phyloP scores from a whole-genome alignment of 495 filamentous ascomycete genomes.

The Neurospora hispaniola region DNA sequence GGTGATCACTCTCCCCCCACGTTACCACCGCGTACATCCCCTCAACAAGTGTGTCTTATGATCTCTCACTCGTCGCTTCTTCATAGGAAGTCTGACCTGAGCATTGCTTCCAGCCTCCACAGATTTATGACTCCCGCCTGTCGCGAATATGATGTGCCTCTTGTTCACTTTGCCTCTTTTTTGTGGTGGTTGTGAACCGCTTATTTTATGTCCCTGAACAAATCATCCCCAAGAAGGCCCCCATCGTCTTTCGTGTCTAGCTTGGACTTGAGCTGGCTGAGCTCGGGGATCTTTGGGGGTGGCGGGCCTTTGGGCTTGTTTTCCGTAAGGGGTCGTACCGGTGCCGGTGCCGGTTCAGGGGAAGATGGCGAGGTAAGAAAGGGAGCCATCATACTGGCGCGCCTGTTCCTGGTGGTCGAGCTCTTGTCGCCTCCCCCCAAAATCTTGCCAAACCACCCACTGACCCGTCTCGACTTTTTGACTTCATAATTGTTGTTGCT shows the following conservation, averaged over 20 bases:
- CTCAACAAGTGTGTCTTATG: slow-evolving; percentile 1
- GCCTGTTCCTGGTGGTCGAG: slow-evolving; percentile 14
- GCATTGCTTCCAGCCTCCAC: neutral
- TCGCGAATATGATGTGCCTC: too few relatives aligned
- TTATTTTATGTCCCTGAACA: slow-evolving; percentile 49
- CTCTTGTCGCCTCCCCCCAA: slow-evolving; percentile 25
- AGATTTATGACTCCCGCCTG: neutral
- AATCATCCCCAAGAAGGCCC: slow-evolving; percentile 37
- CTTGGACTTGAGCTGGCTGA: slow-evolving; percentile 41
- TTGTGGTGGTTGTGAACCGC: neutral
- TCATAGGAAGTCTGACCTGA: neutral
- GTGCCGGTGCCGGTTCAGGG: slow-evolving; percentile 9
- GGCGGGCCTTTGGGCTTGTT: slow-evolving; percentile 37
- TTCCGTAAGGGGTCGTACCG: slow-evolving; percentile 3
- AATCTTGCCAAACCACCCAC: slow-evolving; percentile 37
- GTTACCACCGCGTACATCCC: neutral
- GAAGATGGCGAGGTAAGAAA: slow-evolving; percentile 8
- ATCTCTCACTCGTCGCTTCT: neutral
- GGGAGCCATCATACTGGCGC: slow-evolving; percentile 13
- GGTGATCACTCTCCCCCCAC: neutral
- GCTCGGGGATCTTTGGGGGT: slow-evolving; percentile 51
- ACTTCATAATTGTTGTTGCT: neutral
- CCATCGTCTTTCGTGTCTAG: slow-evolving; percentile 26
- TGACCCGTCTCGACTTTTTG: slow-evolving; percentile 33
- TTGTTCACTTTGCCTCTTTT: neutral